phyloP scores from a whole-genome alignment of 192 early-diverging fungal species.

The Podochytrium sp. region DNA sequence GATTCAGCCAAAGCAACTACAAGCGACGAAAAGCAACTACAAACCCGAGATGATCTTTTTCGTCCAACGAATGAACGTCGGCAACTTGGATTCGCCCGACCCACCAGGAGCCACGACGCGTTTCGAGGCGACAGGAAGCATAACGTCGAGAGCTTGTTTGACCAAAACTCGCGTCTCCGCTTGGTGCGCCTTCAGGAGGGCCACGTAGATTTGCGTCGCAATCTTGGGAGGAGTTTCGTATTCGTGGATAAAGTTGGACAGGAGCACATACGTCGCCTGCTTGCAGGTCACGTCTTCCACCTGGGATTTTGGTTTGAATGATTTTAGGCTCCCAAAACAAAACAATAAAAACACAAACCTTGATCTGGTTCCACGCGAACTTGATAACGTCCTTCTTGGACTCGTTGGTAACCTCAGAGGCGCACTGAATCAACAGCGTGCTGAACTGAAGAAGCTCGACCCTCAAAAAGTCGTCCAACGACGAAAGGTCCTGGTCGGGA shows the following conservation, averaged over 20 bases:
- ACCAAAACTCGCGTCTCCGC: constrained; percentile 86
- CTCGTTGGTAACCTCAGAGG: constrained; percentile 72
- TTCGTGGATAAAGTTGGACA: constrained; percentile 89
- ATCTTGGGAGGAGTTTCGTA: constrained; percentile 86
- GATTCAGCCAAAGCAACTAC: no score
- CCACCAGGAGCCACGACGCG: constrained; percentile 59
- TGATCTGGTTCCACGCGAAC: constrained; percentile 86
- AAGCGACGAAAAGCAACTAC: background rate
- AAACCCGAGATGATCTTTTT: constrained; percentile 48
- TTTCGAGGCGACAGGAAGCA: constrained; percentile 89
- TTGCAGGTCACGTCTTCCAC: constrained; percentile 93
- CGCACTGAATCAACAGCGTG: constrained; percentile 82
- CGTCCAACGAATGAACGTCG: constrained; percentile 86
- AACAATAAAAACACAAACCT: background rate
- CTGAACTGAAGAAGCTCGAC: constrained; percentile 93
- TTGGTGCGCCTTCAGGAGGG: constrained; percentile 87
- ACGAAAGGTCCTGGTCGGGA: constrained; percentile 30
- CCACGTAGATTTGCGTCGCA: constrained; percentile 68
- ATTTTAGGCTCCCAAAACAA: constrained; percentile 48
- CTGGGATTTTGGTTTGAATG: no score
- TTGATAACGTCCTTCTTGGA: constrained; percentile 78
- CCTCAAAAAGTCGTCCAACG: constrained; percentile 45
- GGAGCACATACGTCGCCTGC: constrained; percentile 91
- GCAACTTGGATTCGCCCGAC: constrained; percentile 44
- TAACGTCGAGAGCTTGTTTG: constrained; percentile 90